These are phyloP conservation scores for Mycotypha africana DNA, from an alignment of 371 early-diverging fungal genomes.

Conservation along the genomic window DNA sequence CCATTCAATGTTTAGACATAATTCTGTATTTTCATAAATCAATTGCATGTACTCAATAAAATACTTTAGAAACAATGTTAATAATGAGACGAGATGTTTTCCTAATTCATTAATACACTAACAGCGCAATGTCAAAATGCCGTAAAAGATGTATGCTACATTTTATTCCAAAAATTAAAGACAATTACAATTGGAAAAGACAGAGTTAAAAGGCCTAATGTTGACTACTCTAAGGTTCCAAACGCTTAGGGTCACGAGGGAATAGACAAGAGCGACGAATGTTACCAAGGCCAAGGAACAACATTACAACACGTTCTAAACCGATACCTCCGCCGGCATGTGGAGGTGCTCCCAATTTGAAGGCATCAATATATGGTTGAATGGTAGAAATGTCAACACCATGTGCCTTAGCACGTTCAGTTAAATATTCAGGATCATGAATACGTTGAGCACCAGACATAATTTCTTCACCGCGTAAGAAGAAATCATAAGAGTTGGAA, in stretches of 20 bases:
- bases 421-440: slow-evolving; percentile 86
- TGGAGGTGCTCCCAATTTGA: slow-evolving; percentile 98
- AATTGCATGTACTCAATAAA: no score
- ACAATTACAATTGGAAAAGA: no score
- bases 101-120: no score
- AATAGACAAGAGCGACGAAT: slow-evolving; percentile 96
- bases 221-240: slow-evolving; percentile 93
- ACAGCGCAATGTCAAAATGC: no score
- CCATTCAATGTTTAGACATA: no score
- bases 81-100: no score
- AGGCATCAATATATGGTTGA: slow-evolving; percentile 95
- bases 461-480: slow-evolving; percentile 99
- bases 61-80: no score
- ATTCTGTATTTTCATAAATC: no score
- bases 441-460: slow-evolving; percentile 99
- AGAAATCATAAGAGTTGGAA: slow-evolving; percentile 99
- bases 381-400: slow-evolving; percentile 85
- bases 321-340: slow-evolving; percentile 99
- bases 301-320: slow-evolving; percentile 98
- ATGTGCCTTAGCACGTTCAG: slow-evolving; percentile 77
- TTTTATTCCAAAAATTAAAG: no score
- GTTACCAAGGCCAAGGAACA: slow-evolving; percentile 94
- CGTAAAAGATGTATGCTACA: no score
- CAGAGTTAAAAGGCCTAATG: no score
- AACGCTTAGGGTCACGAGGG: slow-evolving; percentile 99